Percentiles rank a stretch among this genome's conserved stretches.
These are phyloP conservation scores for Calonectria crousiana DNA, from an alignment of 2,329 filamentous ascomycete genomes.

Conservation along the genomic window DNA sequence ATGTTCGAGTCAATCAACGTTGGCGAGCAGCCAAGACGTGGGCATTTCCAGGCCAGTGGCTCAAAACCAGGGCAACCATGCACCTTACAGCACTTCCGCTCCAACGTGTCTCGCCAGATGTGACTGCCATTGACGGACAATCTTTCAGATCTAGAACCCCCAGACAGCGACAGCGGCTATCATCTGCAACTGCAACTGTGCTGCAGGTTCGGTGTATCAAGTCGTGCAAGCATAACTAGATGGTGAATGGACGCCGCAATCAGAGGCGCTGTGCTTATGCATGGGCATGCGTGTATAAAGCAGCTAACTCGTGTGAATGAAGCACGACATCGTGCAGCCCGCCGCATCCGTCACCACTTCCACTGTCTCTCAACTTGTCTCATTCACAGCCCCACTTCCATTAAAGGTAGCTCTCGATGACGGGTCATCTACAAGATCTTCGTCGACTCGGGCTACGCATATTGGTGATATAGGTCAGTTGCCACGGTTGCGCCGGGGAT, in stretches of 20 bases:
- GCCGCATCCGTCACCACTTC: conserved; percentile 37
- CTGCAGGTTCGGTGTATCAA: neutral
- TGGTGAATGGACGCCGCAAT: neutral
- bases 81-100: conserved; percentile 3
- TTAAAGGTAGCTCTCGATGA: conserved; percentile 19
- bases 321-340: conserved; percentile 44
- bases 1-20: neutral
- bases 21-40: neutral
- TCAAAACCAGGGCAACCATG: neutral
- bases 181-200: neutral
- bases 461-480: conserved; percentile 10
- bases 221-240: neutral
- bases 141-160: neutral
- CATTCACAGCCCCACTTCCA: conserved; percentile 41
- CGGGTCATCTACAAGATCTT: neutral
- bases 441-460: neutral
- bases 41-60: conserved; percentile 3
- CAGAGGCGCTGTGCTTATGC: conserved; percentile 2
- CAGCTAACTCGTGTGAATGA: conserved; percentile 33
- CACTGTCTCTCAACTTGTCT: conserved; percentile 34
- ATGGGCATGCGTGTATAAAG: conserved; percentile 21
- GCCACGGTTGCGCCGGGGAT: conserved; percentile 17
- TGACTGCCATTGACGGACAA: neutral
- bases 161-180: neutral
- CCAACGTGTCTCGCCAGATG: neutral